These are phyloP conservation scores for Colletotrichum tabaci DNA, from an alignment of 2,329 filamentous ascomycete genomes.

Conservation along the genomic window DNA sequence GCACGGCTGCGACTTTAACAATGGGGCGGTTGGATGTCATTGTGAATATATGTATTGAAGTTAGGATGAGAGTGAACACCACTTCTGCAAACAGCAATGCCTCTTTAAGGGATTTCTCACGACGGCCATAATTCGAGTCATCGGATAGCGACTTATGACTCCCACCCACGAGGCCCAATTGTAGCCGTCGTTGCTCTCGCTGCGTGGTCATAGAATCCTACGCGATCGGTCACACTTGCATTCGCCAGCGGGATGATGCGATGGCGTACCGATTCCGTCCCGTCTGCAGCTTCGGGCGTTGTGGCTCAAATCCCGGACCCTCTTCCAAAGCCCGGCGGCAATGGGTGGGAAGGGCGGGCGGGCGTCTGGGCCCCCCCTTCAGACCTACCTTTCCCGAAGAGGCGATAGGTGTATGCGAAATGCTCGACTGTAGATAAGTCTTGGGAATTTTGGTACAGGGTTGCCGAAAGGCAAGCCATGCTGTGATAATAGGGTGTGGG, in stretches of 20 bases:
- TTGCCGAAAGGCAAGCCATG: background rate
- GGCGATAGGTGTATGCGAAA: background rate
- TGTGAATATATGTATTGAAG: background rate
- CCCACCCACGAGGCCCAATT: background rate
- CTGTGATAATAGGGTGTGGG: background rate
- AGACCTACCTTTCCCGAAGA: background rate
- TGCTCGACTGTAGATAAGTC: background rate
- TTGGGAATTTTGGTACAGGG: background rate
- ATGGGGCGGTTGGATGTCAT: conserved; percentile 41
- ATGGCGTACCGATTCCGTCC: background rate
- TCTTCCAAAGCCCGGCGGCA: conserved; percentile 42
- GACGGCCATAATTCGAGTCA: conserved; percentile 10
- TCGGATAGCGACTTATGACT: background rate
- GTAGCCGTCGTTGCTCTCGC: background rate
- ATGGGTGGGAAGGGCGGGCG: background rate
- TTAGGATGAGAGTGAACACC: background rate
- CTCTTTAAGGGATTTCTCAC: conserved; percentile 21
- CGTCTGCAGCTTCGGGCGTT: conserved; percentile 10
- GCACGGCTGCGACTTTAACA: conserved; percentile 57
- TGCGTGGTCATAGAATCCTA: conserved; percentile 16
- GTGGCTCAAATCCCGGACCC: conserved; percentile 43
- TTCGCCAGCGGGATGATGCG: conserved; percentile 13
- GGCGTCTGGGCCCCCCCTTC: background rate
- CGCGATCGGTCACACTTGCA: background rate
- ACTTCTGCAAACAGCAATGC: conserved; percentile 1